Base-by-base conservation (phyloP, 1,284 basidiomycete genomes). In the Amylostereum areolatum region DNA sequence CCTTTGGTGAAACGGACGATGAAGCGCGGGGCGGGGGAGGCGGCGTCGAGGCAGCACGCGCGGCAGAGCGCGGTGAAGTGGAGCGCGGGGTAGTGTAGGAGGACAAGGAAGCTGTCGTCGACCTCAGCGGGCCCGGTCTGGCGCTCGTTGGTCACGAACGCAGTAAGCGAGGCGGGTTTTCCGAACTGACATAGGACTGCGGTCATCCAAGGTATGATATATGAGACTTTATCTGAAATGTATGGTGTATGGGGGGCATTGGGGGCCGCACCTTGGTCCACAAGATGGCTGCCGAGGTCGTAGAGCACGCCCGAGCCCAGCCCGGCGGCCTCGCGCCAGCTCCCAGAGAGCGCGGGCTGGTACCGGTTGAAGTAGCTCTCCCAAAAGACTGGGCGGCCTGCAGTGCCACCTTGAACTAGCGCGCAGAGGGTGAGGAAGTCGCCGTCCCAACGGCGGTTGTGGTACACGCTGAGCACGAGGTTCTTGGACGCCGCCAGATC, bases 401-500 rank as follows among this genome's bases (percentile, higher is more conserved):
- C n/a, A n/a, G n/a, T n/a, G n/a, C n/a, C n/a, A n/a, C n/a, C n/a
- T n/a, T n/a, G n/a, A n/a, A n/a, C n/a, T n/a, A n/a, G n/a, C n/a
- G n/a, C n/a, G 60, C 79, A 77, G 48, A 93, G 70, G 5, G 90
- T 81, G 47, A 92, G 70, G 67, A 86, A 92, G 62, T 95, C 92
- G 2, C 83, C 81, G 65, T 91, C 88, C 81, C 83, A 91, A 55
- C 89, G 76, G 46, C 89, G 74, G 66, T 93, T 94, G 64, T 94
- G 90, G 67, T 83, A 92, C 2, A 80, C 77, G 57, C 85, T 87
- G 36, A 92, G 67, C 31, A 92, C 74, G 41, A 88, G 70, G 30
- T 75, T 72, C 59, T 87, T 87, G 10, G 72, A 66, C 58, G 73
- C 75, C 2, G 91, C 89, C 42, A 93, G 67, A 9, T 66, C 66